Base-by-base conservation (phyloP, 768 basidiomycete species). In the Termitomyces sp. region DNA sequence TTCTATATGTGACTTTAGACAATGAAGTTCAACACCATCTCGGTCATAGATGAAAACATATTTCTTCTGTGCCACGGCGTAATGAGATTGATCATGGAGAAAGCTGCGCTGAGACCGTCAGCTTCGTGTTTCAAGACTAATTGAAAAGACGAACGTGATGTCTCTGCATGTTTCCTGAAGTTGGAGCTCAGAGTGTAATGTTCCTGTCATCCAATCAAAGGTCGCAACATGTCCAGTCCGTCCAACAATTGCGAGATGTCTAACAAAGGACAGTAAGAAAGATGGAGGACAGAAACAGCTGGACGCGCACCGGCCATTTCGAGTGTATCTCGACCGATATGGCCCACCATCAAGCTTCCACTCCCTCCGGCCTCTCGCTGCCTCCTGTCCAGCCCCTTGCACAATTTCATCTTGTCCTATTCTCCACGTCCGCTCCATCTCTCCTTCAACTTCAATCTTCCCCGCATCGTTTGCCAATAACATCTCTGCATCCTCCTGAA, bases 41-140 rank as follows among this genome's bases (percentile, higher is more conserved):
- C 86, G 82, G 71, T 98, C 97, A 61, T 99, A 98, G 45, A 99
- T 93, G 71, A 91, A 99, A 17, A 89, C 91, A 67, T 96, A 91
- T 77, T 94, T 90, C 71, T 92, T 91, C 72, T 99, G 96, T 0
- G 96, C 96, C 9, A 97, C 94, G 1, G 96, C 96, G 65, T 89
- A 94, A 70, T 87, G 91, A 0, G 90, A 87, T 51, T 97, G 91
- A 61, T 96, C 91, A 66, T 98, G 95, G 7, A 99, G 73, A 66
- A 94, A 98, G 17, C 90, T 94, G 53, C 17, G 19, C 12, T 42
- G 55, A 35, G 43, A 49, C 55, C 53, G 51, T 26, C 56, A 31
- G 40, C 15, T 26, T 23, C 7, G 51, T 8, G 55, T 50, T 45
- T 8, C 11, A 28, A 53, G 23, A 5, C 5, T 50, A 17, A 26